Evolutionary conservation across 768 basidiomycete species (phyloP).

Genomic region (Mycena vulgaris): DNA sequence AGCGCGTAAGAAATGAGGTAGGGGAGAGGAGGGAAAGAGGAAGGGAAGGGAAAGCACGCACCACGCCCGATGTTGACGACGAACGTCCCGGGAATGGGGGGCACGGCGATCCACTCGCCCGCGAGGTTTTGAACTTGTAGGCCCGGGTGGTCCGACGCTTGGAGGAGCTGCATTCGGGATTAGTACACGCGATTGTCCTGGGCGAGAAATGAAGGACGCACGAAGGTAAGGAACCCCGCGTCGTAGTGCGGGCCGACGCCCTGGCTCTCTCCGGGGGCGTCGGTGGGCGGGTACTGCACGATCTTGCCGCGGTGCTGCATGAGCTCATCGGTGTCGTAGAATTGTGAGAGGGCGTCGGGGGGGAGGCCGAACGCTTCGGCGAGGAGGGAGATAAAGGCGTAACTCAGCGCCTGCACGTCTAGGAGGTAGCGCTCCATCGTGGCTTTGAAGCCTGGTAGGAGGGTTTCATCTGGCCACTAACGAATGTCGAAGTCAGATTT

Average conservation of each 20-base stretch:
- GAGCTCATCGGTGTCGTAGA: conserved; percentile 71
- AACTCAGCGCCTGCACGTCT: conserved; percentile 72
- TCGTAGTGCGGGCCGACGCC: conserved; percentile 92
- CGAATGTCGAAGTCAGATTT: background rate
- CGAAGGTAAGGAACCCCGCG: conserved; percentile 87
- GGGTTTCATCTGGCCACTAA: conserved; percentile 84
- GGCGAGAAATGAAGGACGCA: conserved; percentile 48
- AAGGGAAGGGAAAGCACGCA: no score
- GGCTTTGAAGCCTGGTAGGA: conserved; percentile 79
- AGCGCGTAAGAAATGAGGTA: background rate
- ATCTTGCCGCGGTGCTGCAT: conserved; percentile 87
- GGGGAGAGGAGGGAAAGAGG: background rate
- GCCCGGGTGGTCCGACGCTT: conserved; percentile 83
- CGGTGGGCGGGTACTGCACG: conserved; percentile 81
- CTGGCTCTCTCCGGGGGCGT: conserved; percentile 64
- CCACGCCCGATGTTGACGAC: conserved; percentile 89
- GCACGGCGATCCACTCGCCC: conserved; percentile 87
- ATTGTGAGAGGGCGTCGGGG: conserved; percentile 71
- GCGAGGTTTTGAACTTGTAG: conserved; percentile 87
- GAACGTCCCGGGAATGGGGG: conserved; percentile 84
- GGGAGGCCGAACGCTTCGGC: conserved; percentile 80
- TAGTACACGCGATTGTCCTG: background rate
- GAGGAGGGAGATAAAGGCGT: conserved; percentile 73
- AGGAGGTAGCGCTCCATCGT: conserved; percentile 71
- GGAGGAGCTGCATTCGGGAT: conserved; percentile 68